Conservation (phyloP, 106 monocot species). For the Dioscorea dumetorum region DNA sequence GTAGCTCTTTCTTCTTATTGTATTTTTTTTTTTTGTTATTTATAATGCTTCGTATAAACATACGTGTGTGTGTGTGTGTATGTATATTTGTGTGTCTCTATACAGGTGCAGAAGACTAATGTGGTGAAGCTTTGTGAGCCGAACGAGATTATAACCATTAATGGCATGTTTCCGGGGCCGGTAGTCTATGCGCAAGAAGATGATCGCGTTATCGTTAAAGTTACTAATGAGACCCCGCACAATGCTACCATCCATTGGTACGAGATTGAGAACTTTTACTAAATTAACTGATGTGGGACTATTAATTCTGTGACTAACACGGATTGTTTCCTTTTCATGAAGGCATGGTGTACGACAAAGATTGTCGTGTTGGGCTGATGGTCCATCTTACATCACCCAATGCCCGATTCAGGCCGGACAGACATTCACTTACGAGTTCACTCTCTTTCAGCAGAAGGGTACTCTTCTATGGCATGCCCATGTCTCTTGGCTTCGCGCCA, state of each 20-base stretch:
- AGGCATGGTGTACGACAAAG: slow-evolving; percentile 29
- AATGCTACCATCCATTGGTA: slow-evolving; percentile 57
- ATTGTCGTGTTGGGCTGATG: slow-evolving; percentile 26
- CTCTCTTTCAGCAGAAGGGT: slow-evolving; percentile 23
- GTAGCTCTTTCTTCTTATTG: slow-evolving; percentile 3
- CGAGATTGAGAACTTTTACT: too few species aligned
- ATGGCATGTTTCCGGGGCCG: slow-evolving; percentile 41
- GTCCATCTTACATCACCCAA: slow-evolving; percentile 25
- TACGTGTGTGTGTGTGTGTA: background rate
- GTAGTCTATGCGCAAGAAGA: slow-evolving; percentile 43
- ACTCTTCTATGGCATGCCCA: slow-evolving; percentile 46
- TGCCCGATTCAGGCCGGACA: slow-evolving; percentile 26
- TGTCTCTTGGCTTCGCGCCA: slow-evolving; percentile 38
- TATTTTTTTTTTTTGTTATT: background rate
- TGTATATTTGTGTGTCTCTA: background rate
- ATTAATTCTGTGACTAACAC: too few species aligned
- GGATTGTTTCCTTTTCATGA: background rate
- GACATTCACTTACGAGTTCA: slow-evolving; percentile 25
- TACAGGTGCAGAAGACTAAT: slow-evolving; percentile 29
- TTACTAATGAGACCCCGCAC: slow-evolving; percentile 37
- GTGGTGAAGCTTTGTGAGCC: slow-evolving; percentile 41
- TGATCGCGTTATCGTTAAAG: slow-evolving; percentile 40
- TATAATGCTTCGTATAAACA: background rate
- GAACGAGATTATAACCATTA: slow-evolving; percentile 33
- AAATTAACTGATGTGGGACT: too few species aligned